These are phyloP conservation scores for Abrus pulchellus DNA, from an alignment of 306 rosid species.

Conservation along the genomic window DNA sequence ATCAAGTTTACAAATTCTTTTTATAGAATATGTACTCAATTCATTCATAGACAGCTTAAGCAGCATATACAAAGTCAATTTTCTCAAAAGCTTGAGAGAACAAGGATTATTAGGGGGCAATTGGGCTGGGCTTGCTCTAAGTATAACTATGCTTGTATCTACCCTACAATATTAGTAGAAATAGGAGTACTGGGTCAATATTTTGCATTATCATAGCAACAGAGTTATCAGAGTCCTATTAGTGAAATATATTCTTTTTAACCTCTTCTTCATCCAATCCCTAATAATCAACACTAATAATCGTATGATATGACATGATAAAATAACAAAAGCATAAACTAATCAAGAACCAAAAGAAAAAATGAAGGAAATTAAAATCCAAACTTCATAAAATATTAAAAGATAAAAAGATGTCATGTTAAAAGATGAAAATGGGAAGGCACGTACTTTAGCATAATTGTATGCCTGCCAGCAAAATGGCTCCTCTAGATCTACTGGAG, in stretches of 20 bases:
- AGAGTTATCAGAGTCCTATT: constrained; percentile 20
- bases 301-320: constrained; percentile 27
- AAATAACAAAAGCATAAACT: constrained; percentile 35
- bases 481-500: constrained; percentile 95
- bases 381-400: constrained; percentile 7
- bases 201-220: neutral
- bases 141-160: neutral
- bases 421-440: constrained; percentile 18
- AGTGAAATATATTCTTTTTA: constrained; percentile 20
- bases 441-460: constrained; percentile 85
- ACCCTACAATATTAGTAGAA: constrained; percentile 23
- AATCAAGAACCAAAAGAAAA: constrained; percentile 24
- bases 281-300: constrained; percentile 37
- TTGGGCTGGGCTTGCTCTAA: neutral
- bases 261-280: constrained; percentile 39
- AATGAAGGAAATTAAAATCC: constrained; percentile 26
- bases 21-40: neutral
- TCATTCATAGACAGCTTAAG: constrained; percentile 11
- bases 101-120: neutral
- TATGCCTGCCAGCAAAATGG: constrained; percentile 99
- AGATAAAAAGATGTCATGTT: constrained; percentile 27
- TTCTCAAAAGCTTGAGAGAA: constrained; percentile 17
- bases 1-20: constrained; percentile 15
- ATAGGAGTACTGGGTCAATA: constrained; percentile 29
- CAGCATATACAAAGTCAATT: constrained; percentile 6